Evolutionary conservation across 495 filamentous ascomycete genomes (phyloP).

Genomic region (Aspergillus panamensis): DNA sequence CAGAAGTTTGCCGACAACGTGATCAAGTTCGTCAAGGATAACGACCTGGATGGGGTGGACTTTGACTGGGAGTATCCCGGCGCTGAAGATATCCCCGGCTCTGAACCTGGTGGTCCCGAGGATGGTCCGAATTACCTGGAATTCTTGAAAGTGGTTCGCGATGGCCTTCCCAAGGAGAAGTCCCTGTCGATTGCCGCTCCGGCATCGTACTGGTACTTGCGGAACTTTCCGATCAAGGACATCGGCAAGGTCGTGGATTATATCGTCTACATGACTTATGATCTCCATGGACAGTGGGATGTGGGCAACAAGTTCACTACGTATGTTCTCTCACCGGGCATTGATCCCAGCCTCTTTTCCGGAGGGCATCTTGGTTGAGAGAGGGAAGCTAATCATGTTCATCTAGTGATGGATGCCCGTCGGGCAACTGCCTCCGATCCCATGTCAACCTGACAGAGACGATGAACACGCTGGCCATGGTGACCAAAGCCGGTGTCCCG

Average conservation of each 20-base stretch:
- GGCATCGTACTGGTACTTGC: slow-evolving; percentile 31
- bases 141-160: slow-evolving; percentile 18
- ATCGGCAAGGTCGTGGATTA: slow-evolving; percentile 30
- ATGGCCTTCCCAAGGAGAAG: not conserved
- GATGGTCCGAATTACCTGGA: slow-evolving; percentile 19
- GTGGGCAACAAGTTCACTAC: too few relatives aligned
- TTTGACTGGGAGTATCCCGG: slow-evolving; percentile 42
- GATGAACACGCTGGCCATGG: slow-evolving; percentile 34
- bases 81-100: slow-evolving; percentile 37
- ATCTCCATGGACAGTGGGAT: slow-evolving; percentile 22
- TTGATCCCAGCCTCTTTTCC: too few relatives aligned
- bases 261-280: slow-evolving; percentile 37
- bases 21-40: slow-evolving; percentile 27
- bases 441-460: slow-evolving; percentile 46
- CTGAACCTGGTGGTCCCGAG: slow-evolving; percentile 27
- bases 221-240: slow-evolving; percentile 25
- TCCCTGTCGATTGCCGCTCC: slow-evolving; percentile 22
- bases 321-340: too few relatives aligned
- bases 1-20: slow-evolving; percentile 33
- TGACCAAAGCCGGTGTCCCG: slow-evolving; percentile 49
- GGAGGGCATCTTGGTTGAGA: not conserved
- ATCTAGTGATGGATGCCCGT: slow-evolving; percentile 27
- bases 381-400: slow-evolving; percentile 26
- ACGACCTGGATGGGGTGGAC: slow-evolving; percentile 37
- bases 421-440: slow-evolving; percentile 36